Conservation (phyloP, 768 basidiomycete species). For the Tylopilus cervinicoccineus region DNA sequence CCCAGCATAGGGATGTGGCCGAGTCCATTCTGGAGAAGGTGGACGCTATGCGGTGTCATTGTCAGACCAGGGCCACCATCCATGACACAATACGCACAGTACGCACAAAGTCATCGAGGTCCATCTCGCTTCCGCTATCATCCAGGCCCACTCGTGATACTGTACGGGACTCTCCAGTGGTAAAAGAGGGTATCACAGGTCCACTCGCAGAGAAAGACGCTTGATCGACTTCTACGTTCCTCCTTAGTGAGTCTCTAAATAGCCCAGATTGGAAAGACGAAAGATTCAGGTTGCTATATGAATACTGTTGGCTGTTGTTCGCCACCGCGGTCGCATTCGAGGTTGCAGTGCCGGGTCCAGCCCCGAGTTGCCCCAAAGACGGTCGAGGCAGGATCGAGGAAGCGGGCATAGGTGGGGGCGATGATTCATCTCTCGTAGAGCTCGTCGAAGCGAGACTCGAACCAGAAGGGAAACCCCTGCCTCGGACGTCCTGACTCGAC, state of each 20-base stretch:
- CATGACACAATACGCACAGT: constrained; percentile 6
- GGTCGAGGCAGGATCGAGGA: constrained; percentile 3
- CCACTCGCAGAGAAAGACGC: constrained; percentile 10
- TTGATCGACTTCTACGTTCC: constrained; percentile 24
- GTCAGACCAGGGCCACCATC: constrained; percentile 4
- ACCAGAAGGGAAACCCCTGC: constrained; percentile 13
- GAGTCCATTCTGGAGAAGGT: constrained; percentile 24
- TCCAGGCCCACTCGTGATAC: constrained; percentile 15
- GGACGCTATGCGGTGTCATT: constrained; percentile 14
- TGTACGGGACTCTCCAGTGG: constrained; percentile 11
- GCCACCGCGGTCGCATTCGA: not conserved
- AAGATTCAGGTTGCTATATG: constrained; percentile 30
- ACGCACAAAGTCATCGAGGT: constrained; percentile 18
- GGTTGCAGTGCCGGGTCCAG: not conserved
- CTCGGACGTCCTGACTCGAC: constrained; percentile 12
- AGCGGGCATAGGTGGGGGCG: not conserved
- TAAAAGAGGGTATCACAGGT: not conserved
- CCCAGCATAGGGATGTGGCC: constrained; percentile 26
- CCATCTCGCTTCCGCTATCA: constrained; percentile 28
- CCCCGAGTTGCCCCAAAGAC: constrained; percentile 7
- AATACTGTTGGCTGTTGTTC: constrained; percentile 20
- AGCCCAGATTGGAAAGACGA: constrained; percentile 30
- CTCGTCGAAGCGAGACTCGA: constrained; percentile 13
- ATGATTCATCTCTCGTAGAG: constrained; percentile 16
- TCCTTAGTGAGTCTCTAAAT: constrained; percentile 31